Base-by-base conservation (phyloP, 768 basidiomycete species). In the Lentinula sp. region DNA sequence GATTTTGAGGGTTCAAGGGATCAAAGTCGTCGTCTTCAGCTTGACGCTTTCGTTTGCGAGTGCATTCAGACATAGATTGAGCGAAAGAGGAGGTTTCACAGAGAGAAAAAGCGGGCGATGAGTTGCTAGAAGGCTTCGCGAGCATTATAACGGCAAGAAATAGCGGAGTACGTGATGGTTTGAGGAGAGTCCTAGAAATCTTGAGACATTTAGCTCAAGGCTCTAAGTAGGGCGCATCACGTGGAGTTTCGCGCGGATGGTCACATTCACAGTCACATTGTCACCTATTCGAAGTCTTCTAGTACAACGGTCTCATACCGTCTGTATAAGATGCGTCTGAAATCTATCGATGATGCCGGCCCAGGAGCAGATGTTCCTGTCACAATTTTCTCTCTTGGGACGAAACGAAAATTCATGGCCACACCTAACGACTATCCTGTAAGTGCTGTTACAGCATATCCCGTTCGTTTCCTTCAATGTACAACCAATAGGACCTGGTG, bases 31-130 rank as follows among this genome's bases (percentile, higher is more conserved):
- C 59, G 23, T 60, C 37, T 36, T 52, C 33, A 42, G 50, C 37
- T 60, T 51, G 57, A 59, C 20, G 59, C 18, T 60, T 60, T 50
- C 59, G 59, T 45, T 60, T 60, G 6, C 50, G 45, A 32, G 59
- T 60, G 39, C 50, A 49, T 60, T 59, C 57, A 49, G 57, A 59
- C 57, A 50, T 48, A 15, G 57, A 46, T 49, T 59, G 41, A 49
- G 45, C 46, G n/a, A 37, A 50, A 48, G 28, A 56, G 36, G 32
- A 45, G 55, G 55, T 56, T 56, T 56, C 55, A 49, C 57, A 33
- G 18, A 33, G 23, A 49, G 57, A 46, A 6, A 15, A 15, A 20
- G 23, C 7, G 20, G 18, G 2, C 8, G 35, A 35, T 8, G 7
- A 18, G 45, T 45, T 49, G 32, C 10, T 16, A 6, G 23, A 50